phyloP scores from a whole-genome alignment of 163 green algal genomes.

The Botryococcus braunii region DNA sequence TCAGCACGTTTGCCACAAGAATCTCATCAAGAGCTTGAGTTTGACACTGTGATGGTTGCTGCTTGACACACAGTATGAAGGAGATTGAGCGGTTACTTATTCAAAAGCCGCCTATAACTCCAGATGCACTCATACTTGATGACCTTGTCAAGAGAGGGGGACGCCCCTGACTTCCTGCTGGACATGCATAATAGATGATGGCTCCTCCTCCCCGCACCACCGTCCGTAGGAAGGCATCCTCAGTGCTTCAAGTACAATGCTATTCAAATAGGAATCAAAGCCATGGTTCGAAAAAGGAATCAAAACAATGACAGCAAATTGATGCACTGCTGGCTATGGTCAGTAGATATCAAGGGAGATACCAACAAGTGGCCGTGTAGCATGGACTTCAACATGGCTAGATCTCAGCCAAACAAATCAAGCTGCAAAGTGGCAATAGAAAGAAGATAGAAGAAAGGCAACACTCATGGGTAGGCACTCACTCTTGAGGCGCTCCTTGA shows the following conservation, averaged over 20 bases:
- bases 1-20: no score
- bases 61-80: no score
- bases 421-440: not conserved
- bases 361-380: not conserved
- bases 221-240: not conserved
- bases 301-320: not conserved
- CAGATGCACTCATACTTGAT: no score
- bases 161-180: no score
- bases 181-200: no score
- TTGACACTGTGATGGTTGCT: no score
- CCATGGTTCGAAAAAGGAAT: not conserved
- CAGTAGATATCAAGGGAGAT: not conserved
- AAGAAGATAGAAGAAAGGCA: not conserved
- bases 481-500: conserved; percentile 47
- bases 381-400: not conserved
- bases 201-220: no score
- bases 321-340: not conserved
- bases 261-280: conserved; percentile 2
- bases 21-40: no score
- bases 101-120: not conserved
- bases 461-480: not conserved
- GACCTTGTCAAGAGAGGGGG: no score
- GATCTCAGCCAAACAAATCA: not conserved
- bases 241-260: not conserved
- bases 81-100: not conserved